Conservation (phyloP, 805 yeast genomes). For the Candida michaelii region DNA sequence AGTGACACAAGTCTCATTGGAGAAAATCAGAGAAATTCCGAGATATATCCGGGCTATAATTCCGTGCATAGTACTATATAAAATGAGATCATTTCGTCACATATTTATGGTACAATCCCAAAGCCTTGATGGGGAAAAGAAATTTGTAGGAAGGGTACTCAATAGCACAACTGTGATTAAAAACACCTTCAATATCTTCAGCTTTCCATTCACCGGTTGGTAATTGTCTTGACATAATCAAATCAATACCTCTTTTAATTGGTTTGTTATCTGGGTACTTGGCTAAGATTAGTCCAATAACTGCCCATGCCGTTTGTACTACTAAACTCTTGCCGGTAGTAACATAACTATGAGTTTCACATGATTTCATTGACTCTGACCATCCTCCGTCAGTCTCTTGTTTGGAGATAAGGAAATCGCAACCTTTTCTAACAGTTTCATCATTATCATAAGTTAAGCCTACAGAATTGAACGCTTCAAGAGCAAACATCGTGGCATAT, state of each 20-base stretch:
- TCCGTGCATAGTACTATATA: too few relatives aligned
- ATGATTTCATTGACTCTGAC: slow-evolving; percentile 92
- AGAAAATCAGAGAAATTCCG: too few relatives aligned
- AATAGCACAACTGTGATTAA: slow-evolving; percentile 87
- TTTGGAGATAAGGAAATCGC: slow-evolving; percentile 75
- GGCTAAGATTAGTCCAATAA: slow-evolving; percentile 78
- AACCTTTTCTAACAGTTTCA: slow-evolving; percentile 65
- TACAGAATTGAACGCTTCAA: slow-evolving; percentile 82
- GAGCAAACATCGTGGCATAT: slow-evolving; percentile 96
- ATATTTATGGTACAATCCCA: slow-evolving; percentile 66
- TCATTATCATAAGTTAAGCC: slow-evolving; percentile 64
- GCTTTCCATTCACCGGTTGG: slow-evolving; percentile 80
- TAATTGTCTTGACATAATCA: slow-evolving; percentile 66
- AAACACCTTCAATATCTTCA: slow-evolving; percentile 91
- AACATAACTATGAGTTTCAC: slow-evolving; percentile 78
- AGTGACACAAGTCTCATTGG: too few relatives aligned
- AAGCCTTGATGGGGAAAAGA: slow-evolving; percentile 87
- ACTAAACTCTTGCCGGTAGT: slow-evolving; percentile 61
- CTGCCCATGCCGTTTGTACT: slow-evolving; percentile 93
- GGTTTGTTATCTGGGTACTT: slow-evolving; percentile 70
- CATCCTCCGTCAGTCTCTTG: slow-evolving; percentile 94
- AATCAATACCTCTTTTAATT: slow-evolving; percentile 59
- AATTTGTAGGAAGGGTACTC: slow-evolving; percentile 94
- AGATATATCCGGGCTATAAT: too few relatives aligned
- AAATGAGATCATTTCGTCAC: too few relatives aligned